Base-by-base conservation (phyloP, 495 filamentous ascomycete genomes). In the Staphylotrichum tortipilum region DNA sequence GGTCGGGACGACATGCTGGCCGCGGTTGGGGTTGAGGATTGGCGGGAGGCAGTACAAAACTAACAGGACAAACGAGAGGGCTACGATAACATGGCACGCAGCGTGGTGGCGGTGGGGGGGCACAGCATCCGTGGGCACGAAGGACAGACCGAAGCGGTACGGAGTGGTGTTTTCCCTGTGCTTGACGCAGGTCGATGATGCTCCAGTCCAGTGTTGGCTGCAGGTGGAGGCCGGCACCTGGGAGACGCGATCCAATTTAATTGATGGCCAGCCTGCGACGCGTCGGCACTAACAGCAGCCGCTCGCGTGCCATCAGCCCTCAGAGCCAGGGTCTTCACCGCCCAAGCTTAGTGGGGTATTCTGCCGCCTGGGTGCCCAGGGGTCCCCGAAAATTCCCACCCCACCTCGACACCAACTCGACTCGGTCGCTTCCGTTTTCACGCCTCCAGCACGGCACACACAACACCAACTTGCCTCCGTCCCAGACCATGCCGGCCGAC, bases 1-100 rank as follows among this genome's bases (percentile, higher is more conserved):
- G 91, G 91, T 57, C 91, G 75, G 30, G 89, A 94, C 68, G 84
- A 84, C 91, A 95, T 97, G 12, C 52, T 74, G 51, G 52, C 9
- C 31, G 41, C 21, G 23, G 19, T 15, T 35, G 28, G 18, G 0
- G 49, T 31, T 37, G 4, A 46, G 0, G 22, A 44, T 14, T 19
- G n/a, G 14, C 11, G 7, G n/a, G 11, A 37, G 2, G 6, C 10
- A 29, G 29, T 21, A n/a, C n/a, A n/a, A n/a, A n/a, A n/a, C n/a
- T n/a, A n/a, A n/a, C n/a, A n/a, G n/a, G n/a, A n/a, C n/a, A n/a
- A n/a, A n/a, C n/a, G n/a, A n/a, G n/a, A 41, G 10, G 9, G n/a
- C 6, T 26, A 28, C 38, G 44, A 28, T 46, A 19, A 26, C 31
- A 50, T 50, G 33, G 35, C 26, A 47, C 14, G 28, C 5, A 9